Percentiles rank a stretch among this genome's conserved stretches.
Conservation (phyloP, 208 protist genomes). For the Acanthamoeba sp. region DNA sequence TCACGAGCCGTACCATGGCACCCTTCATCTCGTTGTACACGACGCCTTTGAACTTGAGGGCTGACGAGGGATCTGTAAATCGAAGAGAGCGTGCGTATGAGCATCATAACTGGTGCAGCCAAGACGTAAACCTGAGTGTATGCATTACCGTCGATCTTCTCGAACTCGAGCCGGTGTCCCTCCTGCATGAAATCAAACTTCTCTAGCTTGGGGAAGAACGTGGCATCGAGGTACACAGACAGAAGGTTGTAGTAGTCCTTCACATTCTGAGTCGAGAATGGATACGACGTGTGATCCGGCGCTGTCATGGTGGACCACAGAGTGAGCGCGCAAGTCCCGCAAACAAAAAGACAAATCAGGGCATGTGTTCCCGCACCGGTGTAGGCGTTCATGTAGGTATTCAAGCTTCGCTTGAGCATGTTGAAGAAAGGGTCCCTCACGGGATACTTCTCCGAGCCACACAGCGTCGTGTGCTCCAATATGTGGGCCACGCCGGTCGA, state of each 20-base stretch:
- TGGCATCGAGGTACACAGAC: constrained; percentile 85
- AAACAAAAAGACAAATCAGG: neutral
- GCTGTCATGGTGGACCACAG: constrained; percentile 52
- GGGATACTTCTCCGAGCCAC: constrained; percentile 96
- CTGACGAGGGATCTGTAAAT: constrained; percentile 19
- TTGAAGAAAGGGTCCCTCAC: constrained; percentile 93
- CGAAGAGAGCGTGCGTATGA: neutral
- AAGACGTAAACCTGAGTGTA: no score
- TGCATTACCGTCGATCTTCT: constrained; percentile 64
- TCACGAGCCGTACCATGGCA: constrained; percentile 74
- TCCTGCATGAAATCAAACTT: constrained; percentile 85
- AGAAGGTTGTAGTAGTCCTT: constrained; percentile 87
- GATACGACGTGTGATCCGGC: constrained; percentile 85
- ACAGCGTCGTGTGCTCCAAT: constrained; percentile 97
- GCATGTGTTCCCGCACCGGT: constrained; percentile 57
- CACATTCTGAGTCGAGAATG: constrained; percentile 85
- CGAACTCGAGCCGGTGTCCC: constrained; percentile 86
- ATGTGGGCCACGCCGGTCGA: constrained; percentile 97
- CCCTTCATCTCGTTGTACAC: constrained; percentile 90
- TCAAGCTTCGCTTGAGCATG: constrained; percentile 88
- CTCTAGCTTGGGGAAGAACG: constrained; percentile 82
- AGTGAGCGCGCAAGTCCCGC: neutral
- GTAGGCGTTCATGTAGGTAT: constrained; percentile 89
- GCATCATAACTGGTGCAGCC: no score
- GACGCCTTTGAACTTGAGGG: constrained; percentile 84